Conservation (phyloP, 1,284 basidiomycete genomes). For the Ustilago crameri region DNA sequence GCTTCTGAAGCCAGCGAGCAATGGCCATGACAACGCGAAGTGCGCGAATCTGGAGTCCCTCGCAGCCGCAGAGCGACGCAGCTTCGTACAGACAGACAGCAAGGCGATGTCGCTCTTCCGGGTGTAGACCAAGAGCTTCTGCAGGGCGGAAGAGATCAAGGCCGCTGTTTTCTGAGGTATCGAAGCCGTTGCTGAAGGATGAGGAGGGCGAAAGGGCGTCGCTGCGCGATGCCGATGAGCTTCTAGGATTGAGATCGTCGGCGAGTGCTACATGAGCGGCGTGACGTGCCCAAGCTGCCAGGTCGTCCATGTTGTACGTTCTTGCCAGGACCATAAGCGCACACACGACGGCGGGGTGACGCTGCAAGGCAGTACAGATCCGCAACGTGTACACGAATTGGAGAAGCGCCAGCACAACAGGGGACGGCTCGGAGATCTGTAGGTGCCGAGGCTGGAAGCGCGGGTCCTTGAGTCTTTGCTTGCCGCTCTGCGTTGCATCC, state of each 20-base stretch:
- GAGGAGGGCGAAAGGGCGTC: conserved; percentile 32
- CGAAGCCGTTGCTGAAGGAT: conserved; percentile 19
- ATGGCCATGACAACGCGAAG: conserved; percentile 58
- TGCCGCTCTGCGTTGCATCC: conserved; percentile 12
- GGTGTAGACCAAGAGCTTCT: conserved; percentile 36
- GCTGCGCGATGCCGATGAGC: conserved; percentile 17
- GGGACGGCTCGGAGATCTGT: conserved; percentile 85
- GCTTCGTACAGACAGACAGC: conserved; percentile 92
- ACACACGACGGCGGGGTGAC: conserved; percentile 85
- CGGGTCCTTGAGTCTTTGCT: conserved; percentile 72
- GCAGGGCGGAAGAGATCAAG: conserved; percentile 61
- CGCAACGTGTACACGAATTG: conserved; percentile 91
- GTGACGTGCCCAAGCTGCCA: conserved; percentile 84
- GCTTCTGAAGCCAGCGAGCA: conserved; percentile 52
- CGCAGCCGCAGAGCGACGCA: conserved; percentile 86
- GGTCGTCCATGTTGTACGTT: conserved; percentile 81
- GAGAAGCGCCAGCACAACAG: conserved; percentile 85
- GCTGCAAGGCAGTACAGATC: conserved; percentile 87
- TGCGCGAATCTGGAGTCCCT: conserved; percentile 83
- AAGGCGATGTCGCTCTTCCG: conserved; percentile 79
- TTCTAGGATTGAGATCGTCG: conserved; percentile 50
- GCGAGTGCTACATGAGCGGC: conserved; percentile 77
- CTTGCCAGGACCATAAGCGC: conserved; percentile 85
- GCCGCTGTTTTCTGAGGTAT: conserved; percentile 29
- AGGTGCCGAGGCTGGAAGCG: conserved; percentile 81